Percentiles rank a stretch among this genome's conserved stretches.
Evolutionary conservation across 192 early-diverging fungal species (phyloP).

Genomic region (Entomortierella parvispora): DNA sequence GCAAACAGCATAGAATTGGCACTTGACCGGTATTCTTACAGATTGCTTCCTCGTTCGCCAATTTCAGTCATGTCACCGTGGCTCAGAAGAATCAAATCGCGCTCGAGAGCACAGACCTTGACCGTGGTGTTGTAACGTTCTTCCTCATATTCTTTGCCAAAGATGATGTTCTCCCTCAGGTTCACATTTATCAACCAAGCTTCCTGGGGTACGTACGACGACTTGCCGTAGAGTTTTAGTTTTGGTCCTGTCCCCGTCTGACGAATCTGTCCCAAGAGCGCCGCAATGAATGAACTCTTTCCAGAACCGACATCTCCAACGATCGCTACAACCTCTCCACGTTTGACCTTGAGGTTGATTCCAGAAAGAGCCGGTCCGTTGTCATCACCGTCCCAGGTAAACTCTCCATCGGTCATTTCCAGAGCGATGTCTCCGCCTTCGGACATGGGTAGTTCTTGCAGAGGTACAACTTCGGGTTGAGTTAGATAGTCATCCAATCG

Average conservation of each 20-base stretch:
- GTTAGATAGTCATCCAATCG: constrained; percentile 30
- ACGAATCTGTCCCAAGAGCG: constrained; percentile 68
- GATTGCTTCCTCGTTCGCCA: constrained; percentile 84
- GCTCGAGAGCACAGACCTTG: constrained; percentile 79
- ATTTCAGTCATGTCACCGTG: constrained; percentile 65
- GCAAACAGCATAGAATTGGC: no score
- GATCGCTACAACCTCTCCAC: constrained; percentile 74
- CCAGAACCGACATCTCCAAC: constrained; percentile 85
- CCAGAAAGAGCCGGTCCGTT: constrained; percentile 56
- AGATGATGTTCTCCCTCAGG: constrained; percentile 71
- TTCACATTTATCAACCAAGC: constrained; percentile 89
- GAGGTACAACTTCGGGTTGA: constrained; percentile 62
- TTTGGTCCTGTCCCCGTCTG: constrained; percentile 26
- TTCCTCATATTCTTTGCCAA: constrained; percentile 70
- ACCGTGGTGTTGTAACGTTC: constrained; percentile 56
- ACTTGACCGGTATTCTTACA: no score
- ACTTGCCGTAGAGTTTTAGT: constrained; percentile 63
- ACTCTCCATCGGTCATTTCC: constrained; percentile 35
- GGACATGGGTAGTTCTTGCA: constrained; percentile 9
- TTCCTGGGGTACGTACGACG: constrained; percentile 82
- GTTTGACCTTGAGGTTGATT: constrained; percentile 39
- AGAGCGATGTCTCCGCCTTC: constrained; percentile 44
- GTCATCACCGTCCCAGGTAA: constrained; percentile 68
- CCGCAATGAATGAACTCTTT: constrained; percentile 83
- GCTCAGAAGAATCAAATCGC: constrained; percentile 80